Evolutionary conservation across 306 rosid species (phyloP), one percentile per base, ranked within the genome.

Genomic region (Begonia masoniana): DNA sequence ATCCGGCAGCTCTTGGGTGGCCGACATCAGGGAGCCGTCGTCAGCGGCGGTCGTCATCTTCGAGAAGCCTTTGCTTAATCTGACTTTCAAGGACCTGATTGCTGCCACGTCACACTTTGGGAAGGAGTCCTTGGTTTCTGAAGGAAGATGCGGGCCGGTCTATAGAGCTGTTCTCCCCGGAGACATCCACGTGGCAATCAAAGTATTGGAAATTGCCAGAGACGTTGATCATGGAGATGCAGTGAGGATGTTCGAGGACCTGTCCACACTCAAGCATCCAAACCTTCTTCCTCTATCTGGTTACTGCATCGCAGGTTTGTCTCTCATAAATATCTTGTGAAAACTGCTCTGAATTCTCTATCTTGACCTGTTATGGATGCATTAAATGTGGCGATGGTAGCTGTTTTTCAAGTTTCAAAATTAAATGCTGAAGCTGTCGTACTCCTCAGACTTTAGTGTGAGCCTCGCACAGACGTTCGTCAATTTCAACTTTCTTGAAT

Each of bases 91-190:
- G 70, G 96, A 91, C 65, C 71, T 91, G 59, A 83, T 91, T 11
- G 91, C 81, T 12, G 88, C 93, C 81, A 91, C 99, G 77, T 86
- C 99, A 64, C 85, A 81, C 71, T 91, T 91, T 61, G 99, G 99
- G 10, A 81, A 77, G 48, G 99, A 91, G 70, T 83, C 96, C n/a
- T 84, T 75, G 46, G 86, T 91, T 0, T 88, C 93, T 0, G 87
- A 91, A 47, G 96, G 96, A 0, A 74, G 96, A 63, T 86, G 96
- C 65, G 99, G 96, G 56, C 99, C 99, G 13, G 96, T 86, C 2
- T 91, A 91, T 68, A 71, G 84, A 9, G 94, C 96, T 15, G 88
- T 91, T 1, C 60, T 91, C 0, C 84, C 93, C 0, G 96, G 99
- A 0, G 99, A 91, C 7, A 66, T 91, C 71, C 93, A 86, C 93